Conservation (phyloP, 2,329 filamentous ascomycete genomes). For the Penicillium capsulatum region DNA sequence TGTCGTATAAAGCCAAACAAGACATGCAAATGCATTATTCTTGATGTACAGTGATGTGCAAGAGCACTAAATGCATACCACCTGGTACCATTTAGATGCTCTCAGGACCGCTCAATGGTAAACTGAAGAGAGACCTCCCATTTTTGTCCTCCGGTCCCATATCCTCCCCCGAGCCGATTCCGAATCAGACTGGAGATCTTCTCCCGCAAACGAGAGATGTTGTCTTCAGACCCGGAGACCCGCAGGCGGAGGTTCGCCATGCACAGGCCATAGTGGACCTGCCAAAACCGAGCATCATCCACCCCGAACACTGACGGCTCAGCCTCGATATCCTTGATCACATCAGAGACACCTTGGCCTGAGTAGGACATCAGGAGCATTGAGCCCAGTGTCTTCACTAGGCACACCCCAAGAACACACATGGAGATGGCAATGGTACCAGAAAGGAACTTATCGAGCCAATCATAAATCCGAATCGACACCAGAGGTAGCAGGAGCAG, state of each 20-base stretch:
- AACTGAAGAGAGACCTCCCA: slow-evolving; percentile 95
- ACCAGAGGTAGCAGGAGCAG: slow-evolving; percentile 79
- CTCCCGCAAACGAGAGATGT: slow-evolving; percentile 67
- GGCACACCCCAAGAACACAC: slow-evolving; percentile 77
- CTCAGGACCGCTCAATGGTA: slow-evolving; percentile 46
- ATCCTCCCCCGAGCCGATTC: slow-evolving; percentile 81
- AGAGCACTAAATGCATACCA: background rate
- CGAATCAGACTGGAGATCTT: slow-evolving; percentile 74
- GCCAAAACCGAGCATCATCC: slow-evolving; percentile 94
- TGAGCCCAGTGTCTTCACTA: slow-evolving; percentile 79
- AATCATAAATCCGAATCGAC: slow-evolving; percentile 72
- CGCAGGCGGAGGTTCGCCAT: slow-evolving; percentile 90
- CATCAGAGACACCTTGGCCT: slow-evolving; percentile 59
- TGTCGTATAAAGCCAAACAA: too few relatives aligned
- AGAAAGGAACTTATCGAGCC: slow-evolving; percentile 79
- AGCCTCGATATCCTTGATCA: slow-evolving; percentile 79
- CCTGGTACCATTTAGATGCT: background rate
- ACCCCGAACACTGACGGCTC: slow-evolving; percentile 72
- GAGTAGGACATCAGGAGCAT: slow-evolving; percentile 95
- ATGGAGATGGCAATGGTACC: slow-evolving; percentile 78
- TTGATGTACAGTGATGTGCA: slow-evolving; percentile 13
- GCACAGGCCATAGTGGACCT: slow-evolving; percentile 93
- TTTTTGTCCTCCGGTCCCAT: slow-evolving; percentile 70
- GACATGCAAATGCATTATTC: background rate
- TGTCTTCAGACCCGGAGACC: slow-evolving; percentile 66